Base-by-base conservation (phyloP, 1,139 yeast species). In the Keqinozyma sinolaborantium region DNA sequence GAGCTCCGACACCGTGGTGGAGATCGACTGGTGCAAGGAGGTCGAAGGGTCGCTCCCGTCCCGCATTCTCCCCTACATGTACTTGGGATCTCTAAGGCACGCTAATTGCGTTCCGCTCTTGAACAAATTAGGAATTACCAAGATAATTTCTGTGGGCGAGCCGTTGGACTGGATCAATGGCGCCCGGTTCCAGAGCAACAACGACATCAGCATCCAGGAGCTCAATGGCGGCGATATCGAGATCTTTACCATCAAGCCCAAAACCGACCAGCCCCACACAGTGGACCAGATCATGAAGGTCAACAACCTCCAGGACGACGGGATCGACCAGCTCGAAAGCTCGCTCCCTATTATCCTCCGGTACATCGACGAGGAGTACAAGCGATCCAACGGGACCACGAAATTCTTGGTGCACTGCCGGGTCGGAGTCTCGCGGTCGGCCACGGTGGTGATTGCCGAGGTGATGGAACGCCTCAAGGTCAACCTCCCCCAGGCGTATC, bases 81-180 rank as follows among this genome's bases (percentile, higher is more conserved):
- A 88, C 51, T 65, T 92, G 34, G 98, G 98, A 0, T 83, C 95
- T 2, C 63, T 88, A 32, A 73, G 64, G 30, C 97, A 92, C 58
- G 97, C 97, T 5, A 79, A 78, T 41, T 76, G 81, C 45, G 70
- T 83, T 3, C 75, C 78, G 4, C 58, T 90, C 45, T 61, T 92
- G 35, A 57, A 63, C 20, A 72, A 70, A 31, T 58, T 92, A 14
- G 92, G 88, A 0, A 86, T 92, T 34, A 73, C 71, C 18, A 78
- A 85, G 36, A 71, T 92, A 10, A 77, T 92, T 5, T 83, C 95
- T 2, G 96, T 92, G 6, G 98, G 97, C 1, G 97, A 90, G 49
- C 64, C 62, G 8, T 63, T 87, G n/a, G 64, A 75, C 3, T 88
- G 97, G 81, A 39, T 72, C 8, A 48, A 52, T 28, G 65, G 63